phyloP scores from a whole-genome alignment of 192 early-diverging fungal genomes.

The Radiomyces spectabilis region DNA sequence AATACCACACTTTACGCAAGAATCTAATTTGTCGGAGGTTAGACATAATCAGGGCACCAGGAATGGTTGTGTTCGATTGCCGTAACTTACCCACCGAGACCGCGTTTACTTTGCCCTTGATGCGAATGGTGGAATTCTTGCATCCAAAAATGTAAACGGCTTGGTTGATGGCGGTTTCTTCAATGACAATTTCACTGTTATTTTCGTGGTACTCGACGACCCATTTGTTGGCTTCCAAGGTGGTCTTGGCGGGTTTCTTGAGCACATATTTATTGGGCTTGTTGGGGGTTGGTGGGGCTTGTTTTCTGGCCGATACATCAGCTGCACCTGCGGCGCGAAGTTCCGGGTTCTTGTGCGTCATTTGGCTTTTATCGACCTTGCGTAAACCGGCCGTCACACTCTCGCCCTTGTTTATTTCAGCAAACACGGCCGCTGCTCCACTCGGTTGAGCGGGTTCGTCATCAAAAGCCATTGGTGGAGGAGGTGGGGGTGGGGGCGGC shows the following conservation, averaged over 20 bases:
- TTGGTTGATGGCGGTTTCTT: constrained; percentile 76
- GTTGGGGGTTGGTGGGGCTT: constrained; percentile 45
- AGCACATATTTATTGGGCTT: constrained; percentile 47
- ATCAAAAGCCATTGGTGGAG: constrained; percentile 27
- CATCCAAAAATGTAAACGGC: constrained; percentile 94
- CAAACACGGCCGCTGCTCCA: constrained; percentile 65
- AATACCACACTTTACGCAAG: constrained; percentile 85
- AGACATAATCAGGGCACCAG: too few species aligned
- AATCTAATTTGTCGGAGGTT: constrained; percentile 56
- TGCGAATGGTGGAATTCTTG: constrained; percentile 79
- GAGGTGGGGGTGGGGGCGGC: constrained; percentile 50
- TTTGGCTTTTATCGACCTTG: constrained; percentile 91
- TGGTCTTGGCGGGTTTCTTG: constrained; percentile 72
- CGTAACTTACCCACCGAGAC: constrained; percentile 78
- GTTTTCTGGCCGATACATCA: constrained; percentile 24
- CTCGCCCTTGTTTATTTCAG: constrained; percentile 77
- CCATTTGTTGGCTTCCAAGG: constrained; percentile 91
- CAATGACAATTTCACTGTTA: constrained; percentile 68
- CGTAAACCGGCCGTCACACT: constrained; percentile 71
- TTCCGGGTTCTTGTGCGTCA: constrained; percentile 98
- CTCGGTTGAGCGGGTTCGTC: constrained; percentile 4
- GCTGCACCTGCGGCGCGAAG: constrained; percentile 65
- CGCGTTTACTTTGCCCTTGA: constrained; percentile 91
- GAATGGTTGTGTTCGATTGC: too few species aligned
- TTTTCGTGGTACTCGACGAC: constrained; percentile 82